Percentiles rank a stretch among this genome's conserved stretches.
These are phyloP conservation scores for Pleurotus djamor DNA, from an alignment of 768 basidiomycete genomes.

Conservation along the genomic window DNA sequence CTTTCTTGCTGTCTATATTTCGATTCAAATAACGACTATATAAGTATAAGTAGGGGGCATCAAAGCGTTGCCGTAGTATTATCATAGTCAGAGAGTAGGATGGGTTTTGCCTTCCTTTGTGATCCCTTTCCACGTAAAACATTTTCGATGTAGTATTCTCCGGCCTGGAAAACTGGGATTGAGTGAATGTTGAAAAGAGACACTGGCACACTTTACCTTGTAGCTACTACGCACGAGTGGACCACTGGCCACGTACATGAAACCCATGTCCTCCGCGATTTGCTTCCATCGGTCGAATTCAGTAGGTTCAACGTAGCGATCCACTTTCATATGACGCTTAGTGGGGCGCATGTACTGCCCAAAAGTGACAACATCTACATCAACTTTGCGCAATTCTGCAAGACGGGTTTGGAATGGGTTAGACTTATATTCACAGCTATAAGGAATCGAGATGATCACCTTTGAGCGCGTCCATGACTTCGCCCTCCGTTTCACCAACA, in stretches of 20 bases:
- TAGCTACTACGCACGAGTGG: constrained; percentile 96
- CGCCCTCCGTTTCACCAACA: constrained; percentile 85
- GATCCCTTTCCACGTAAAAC: constrained; percentile 64
- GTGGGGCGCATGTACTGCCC: constrained; percentile 99
- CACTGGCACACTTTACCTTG: constrained; percentile 59
- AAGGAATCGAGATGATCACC: constrained; percentile 43
- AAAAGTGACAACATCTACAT: constrained; percentile 98
- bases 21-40: too few species aligned
- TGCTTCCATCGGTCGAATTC: constrained; percentile 93
- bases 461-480: constrained; percentile 78
- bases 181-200: neutral
- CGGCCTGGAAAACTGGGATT: constrained; percentile 56
- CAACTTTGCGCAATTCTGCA: constrained; percentile 79
- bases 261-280: constrained; percentile 90
- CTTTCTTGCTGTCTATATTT: too few species aligned
- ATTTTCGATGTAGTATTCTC: constrained; percentile 94
- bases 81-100: constrained; percentile 17
- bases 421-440: neutral
- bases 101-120: constrained; percentile 34
- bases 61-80: constrained; percentile 1
- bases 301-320: constrained; percentile 90
- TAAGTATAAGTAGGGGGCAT: neutral
- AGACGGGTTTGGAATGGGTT: too few species aligned
- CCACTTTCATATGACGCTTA: constrained; percentile 98
- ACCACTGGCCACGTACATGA: constrained; percentile 96